These are phyloP conservation scores for Rhipidocladum racemiflorum DNA, from an alignment of 176 grass and related monocot species.

Conservation along the genomic window DNA sequence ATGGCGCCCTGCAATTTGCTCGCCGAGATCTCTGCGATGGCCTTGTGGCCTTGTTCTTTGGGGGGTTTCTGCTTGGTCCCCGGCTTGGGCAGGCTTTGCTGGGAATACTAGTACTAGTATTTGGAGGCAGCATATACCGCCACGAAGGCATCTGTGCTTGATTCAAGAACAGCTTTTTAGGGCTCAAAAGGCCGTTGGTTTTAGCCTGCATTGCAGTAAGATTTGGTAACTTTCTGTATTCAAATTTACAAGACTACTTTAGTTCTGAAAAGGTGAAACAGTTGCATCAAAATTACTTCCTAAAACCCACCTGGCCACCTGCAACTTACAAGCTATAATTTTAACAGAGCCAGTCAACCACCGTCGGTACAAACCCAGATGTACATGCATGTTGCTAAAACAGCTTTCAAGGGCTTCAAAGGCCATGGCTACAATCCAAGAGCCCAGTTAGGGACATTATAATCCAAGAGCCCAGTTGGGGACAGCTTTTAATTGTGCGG, in stretches of 20 bases:
- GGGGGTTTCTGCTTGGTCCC: background rate
- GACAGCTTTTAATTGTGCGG: too few species aligned
- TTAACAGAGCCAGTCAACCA: background rate
- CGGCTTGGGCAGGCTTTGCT: background rate
- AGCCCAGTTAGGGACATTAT: too few species aligned
- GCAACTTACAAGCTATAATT: background rate
- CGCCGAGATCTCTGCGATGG: slow-evolving; percentile 35
- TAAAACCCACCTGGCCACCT: background rate
- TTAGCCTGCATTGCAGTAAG: background rate
- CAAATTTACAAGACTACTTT: too few species aligned
- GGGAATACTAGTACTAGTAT: background rate
- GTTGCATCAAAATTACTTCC: background rate
- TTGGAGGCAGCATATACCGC: slow-evolving; percentile 9
- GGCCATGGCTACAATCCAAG: background rate
- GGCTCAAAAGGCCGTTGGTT: background rate
- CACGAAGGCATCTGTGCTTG: background rate
- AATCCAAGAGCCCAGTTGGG: too few species aligned
- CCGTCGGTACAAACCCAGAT: background rate
- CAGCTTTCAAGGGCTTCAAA: background rate
- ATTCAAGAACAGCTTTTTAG: background rate
- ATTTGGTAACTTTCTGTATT: background rate
- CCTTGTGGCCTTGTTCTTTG: background rate
- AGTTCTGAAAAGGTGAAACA: background rate
- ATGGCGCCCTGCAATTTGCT: slow-evolving; percentile 28
- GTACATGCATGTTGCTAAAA: background rate